Percentiles rank a stretch among this genome's conserved stretches.
Evolutionary conservation across 495 filamentous ascomycete species (phyloP).

Genomic region (Penicillium ochrochloron): DNA sequence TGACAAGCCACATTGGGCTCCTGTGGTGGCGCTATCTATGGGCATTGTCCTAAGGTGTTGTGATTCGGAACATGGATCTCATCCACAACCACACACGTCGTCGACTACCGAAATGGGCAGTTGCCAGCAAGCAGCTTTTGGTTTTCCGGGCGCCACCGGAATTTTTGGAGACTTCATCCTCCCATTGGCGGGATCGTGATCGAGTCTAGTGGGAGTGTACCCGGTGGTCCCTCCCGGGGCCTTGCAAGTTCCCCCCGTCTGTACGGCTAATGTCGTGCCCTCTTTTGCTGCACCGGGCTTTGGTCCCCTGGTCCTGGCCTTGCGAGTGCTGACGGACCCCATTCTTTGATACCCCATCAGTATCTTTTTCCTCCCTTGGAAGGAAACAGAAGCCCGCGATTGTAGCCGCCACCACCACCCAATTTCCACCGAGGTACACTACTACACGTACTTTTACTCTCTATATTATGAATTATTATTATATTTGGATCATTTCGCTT

Average conservation of each 20-base stretch:
- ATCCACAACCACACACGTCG: slow-evolving; percentile 2
- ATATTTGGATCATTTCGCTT: neutral
- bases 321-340: neutral
- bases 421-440: neutral
- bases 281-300: neutral
- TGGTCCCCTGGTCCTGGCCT: neutral
- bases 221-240: slow-evolving; percentile 11
- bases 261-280: slow-evolving; percentile 2
- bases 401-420: neutral
- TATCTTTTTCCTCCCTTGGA: slow-evolving; percentile 11
- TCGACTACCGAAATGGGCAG: slow-evolving; percentile 5
- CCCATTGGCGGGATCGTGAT: slow-evolving; percentile 24
- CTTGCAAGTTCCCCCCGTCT: slow-evolving; percentile 1
- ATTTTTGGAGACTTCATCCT: neutral
- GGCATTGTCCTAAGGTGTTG: neutral
- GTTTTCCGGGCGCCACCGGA: slow-evolving; percentile 2
- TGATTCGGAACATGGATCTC: neutral
- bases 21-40: neutral
- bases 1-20: neutral
- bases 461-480: neutral
- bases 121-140: neutral
- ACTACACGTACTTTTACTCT: neutral
- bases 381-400: slow-evolving; percentile 1
- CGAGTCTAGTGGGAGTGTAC: slow-evolving; percentile 47
- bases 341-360: neutral